Conservation (phyloP, 805 yeast species). For the Candida sphagnicola region DNA sequence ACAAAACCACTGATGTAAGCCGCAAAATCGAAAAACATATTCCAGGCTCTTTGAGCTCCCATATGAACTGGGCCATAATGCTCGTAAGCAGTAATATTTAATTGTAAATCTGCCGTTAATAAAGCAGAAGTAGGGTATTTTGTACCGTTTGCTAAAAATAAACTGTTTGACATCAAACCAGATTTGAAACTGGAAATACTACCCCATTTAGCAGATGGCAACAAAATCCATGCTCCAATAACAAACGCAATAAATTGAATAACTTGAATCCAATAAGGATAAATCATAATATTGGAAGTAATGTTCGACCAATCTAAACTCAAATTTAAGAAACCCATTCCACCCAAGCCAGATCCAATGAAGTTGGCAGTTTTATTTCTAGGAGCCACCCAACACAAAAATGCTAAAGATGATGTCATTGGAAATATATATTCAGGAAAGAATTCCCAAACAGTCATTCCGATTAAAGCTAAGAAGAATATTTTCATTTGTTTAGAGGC, state of each 20-base stretch:
- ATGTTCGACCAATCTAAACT: conserved; percentile 48
- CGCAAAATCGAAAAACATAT: conserved; percentile 46
- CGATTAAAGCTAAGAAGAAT: conserved; percentile 27
- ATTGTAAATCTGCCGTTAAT: conserved; percentile 30
- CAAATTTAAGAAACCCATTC: conserved; percentile 42
- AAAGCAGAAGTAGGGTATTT: conserved; percentile 36
- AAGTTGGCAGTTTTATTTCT: conserved; percentile 32
- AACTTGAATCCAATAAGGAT: conserved; percentile 46
- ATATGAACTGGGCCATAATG: conserved; percentile 39
- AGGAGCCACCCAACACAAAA: conserved; percentile 45
- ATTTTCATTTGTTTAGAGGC: conserved; percentile 28
- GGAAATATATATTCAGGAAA: conserved; percentile 45
- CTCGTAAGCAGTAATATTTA: conserved; percentile 40
- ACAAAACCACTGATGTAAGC: conserved; percentile 41
- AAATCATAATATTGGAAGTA: conserved; percentile 42
- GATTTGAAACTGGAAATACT: conserved; percentile 18
- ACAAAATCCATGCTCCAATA: conserved; percentile 39
- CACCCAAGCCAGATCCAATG: conserved; percentile 45
- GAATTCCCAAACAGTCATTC: conserved; percentile 40
- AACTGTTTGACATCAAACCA: conserved; percentile 44
- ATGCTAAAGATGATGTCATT: conserved; percentile 41
- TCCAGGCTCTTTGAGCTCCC: conserved; percentile 44
- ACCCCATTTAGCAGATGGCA: conserved; percentile 45
- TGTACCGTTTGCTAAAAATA: conserved; percentile 31
- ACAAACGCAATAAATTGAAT: conserved; percentile 42